phyloP scores from a whole-genome alignment of 2,329 filamentous ascomycete species.

The Venturia effusa region DNA sequence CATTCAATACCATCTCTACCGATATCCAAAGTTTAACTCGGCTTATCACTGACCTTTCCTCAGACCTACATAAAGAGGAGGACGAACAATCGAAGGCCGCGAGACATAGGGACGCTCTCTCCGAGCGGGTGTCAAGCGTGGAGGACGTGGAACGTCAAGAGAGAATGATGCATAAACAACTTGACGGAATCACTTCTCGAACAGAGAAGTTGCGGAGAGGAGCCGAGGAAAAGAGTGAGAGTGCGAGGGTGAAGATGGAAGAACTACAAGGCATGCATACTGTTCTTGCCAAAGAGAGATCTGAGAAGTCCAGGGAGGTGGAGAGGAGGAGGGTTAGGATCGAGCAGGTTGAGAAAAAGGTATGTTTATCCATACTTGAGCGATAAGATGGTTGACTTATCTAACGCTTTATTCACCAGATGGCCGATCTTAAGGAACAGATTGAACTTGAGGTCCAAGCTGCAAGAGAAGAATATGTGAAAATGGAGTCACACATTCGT shows the following conservation, averaged over 20 bases:
- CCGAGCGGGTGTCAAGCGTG: conserved; percentile 79
- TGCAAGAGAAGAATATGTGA: conserved; percentile 88
- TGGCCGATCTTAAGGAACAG: conserved; percentile 94
- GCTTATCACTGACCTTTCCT: conserved; percentile 74
- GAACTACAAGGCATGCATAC: conserved; percentile 71
- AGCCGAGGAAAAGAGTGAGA: conserved; percentile 68
- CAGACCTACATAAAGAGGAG: conserved; percentile 82
- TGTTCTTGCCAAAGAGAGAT: conserved; percentile 71
- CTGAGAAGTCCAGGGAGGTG: conserved; percentile 81
- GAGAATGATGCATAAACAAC: conserved; percentile 68
- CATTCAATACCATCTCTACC: conserved; percentile 70
- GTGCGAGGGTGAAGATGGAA: conserved; percentile 82
- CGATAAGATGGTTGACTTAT: not conserved
- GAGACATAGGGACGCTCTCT: conserved; percentile 75
- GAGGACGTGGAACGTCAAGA: conserved; percentile 86
- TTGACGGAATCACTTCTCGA: conserved; percentile 75
- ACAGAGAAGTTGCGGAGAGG: conserved; percentile 75
- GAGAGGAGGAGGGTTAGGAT: conserved; percentile 87
- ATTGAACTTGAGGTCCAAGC: conserved; percentile 89
- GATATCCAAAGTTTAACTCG: conserved; percentile 86
- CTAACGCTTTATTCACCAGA: conserved; percentile 56
- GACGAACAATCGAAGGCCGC: conserved; percentile 74
- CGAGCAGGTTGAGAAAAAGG: conserved; percentile 98
- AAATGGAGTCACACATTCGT: conserved; percentile 95
- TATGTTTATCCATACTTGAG: conserved; percentile 28